A percentile compares a stretch with the other conserved stretches of the same genome.
Conservation (phyloP, 1,284 basidiomycete genomes). For the Athelia sp. region DNA sequence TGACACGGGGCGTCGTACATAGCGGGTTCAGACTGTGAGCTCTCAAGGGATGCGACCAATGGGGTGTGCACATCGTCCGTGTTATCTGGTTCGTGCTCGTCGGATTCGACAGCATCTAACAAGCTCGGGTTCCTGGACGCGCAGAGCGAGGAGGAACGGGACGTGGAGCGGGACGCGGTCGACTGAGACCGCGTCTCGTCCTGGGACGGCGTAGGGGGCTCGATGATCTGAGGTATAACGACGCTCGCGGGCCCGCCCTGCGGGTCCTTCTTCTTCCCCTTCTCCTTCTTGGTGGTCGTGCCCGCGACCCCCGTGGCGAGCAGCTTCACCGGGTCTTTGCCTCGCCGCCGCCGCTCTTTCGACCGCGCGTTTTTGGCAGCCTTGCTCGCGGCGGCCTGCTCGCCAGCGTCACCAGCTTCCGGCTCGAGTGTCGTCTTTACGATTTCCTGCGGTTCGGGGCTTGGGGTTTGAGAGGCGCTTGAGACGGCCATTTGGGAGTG, state of each 20-base stretch:
- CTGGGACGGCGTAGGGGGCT: not conserved
- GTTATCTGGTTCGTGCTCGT: not conserved
- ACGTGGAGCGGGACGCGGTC: not conserved
- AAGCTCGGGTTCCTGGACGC: not conserved
- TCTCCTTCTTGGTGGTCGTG: constrained; percentile 26
- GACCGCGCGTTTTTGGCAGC: constrained; percentile 38
- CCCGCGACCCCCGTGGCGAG: constrained; percentile 34
- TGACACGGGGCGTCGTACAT: not conserved
- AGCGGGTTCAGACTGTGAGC: not conserved
- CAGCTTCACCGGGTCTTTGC: constrained; percentile 50
- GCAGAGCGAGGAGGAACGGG: constrained; percentile 1
- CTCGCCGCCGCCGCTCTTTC: constrained; percentile 50
- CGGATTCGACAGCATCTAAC: not conserved
- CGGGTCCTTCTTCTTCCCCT: constrained; percentile 15
- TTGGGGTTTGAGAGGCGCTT: not conserved
- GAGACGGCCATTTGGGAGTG: not conserved
- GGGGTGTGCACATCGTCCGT: not conserved
- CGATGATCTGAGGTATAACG: not conserved
- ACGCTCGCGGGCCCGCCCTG: not conserved
- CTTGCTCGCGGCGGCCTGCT: constrained; percentile 12
- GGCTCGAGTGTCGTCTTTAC: not conserved
- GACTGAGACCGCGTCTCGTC: not conserved
- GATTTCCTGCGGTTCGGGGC: not conserved
- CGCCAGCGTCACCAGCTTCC: not conserved
- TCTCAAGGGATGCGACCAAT: not conserved